Evolutionary conservation across 1,139 yeast species (phyloP).

Genomic region (Lodderomyces theae): DNA sequence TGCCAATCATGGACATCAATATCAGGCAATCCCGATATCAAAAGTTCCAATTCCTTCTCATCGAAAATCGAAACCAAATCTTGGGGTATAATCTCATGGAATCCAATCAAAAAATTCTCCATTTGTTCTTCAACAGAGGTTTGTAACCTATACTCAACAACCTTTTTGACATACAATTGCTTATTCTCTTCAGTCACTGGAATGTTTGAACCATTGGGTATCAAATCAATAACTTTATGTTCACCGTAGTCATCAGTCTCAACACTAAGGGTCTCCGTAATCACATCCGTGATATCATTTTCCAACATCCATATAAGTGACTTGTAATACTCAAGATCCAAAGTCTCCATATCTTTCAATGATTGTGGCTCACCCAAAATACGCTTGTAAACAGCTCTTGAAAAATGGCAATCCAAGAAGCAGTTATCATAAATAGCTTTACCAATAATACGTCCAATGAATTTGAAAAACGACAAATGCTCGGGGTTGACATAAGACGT

Average conservation of each 20-base stretch:
- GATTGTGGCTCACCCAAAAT: slow-evolving; percentile 80
- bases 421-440: slow-evolving; percentile 90
- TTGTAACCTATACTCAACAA: slow-evolving; percentile 84
- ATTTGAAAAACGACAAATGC: slow-evolving; percentile 87
- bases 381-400: slow-evolving; percentile 90
- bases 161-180: slow-evolving; percentile 78
- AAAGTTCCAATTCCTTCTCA: slow-evolving; percentile 90
- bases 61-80: slow-evolving; percentile 85
- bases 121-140: slow-evolving; percentile 85
- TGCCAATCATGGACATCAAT: slow-evolving; percentile 97
- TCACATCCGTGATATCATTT: slow-evolving; percentile 92
- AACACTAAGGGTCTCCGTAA: slow-evolving; percentile 93
- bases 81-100: slow-evolving; percentile 89
- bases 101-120: slow-evolving; percentile 81
- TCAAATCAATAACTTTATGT: slow-evolving; percentile 72
- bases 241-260: slow-evolving; percentile 96
- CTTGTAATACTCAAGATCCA: slow-evolving; percentile 90
- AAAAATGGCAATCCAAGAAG: slow-evolving; percentile 90
- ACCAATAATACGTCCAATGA: slow-evolving; percentile 91
- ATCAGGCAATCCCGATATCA: slow-evolving; percentile 94
- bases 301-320: slow-evolving; percentile 95
- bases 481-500: slow-evolving; percentile 93
- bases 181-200: slow-evolving; percentile 91
- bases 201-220: slow-evolving; percentile 78
- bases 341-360: slow-evolving; percentile 89